Evolutionary conservation across 2,329 filamentous ascomycete species (phyloP).

Genomic region (Xylariaceae sp.): DNA sequence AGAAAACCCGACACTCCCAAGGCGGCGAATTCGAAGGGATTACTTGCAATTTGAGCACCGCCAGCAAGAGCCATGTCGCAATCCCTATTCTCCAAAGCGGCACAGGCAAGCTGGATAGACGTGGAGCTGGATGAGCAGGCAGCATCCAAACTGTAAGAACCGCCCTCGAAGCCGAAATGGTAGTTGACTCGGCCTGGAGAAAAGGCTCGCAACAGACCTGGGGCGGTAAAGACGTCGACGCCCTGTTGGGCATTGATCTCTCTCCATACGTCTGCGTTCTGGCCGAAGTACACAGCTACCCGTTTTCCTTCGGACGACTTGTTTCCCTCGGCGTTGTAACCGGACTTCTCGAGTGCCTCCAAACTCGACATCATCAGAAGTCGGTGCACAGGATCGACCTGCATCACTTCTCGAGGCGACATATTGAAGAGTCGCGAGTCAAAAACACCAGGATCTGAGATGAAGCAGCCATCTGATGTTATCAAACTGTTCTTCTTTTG

Average conservation of each 20-base stretch:
- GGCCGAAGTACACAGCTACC: conserved; percentile 34
- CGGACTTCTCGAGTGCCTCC: conserved; percentile 19
- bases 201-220: conserved; percentile 12
- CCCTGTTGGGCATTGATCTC: conserved; percentile 21
- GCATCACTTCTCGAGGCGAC: conserved; percentile 15
- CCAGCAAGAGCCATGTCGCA: conserved; percentile 16
- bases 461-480: conserved; percentile 16
- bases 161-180: conserved; percentile 28
- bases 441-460: conserved; percentile 20
- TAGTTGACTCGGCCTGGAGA: conserved; percentile 22
- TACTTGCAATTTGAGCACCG: conserved; percentile 9
- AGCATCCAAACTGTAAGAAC: conserved; percentile 22
- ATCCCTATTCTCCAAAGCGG: conserved; percentile 22
- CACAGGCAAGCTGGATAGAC: conserved; percentile 31
- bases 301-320: conserved; percentile 7
- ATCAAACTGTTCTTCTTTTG: conserved; percentile 17
- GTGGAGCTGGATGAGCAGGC: conserved; percentile 32
- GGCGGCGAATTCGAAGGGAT: conserved; percentile 11
- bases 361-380: conserved; percentile 17
- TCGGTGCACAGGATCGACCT: conserved; percentile 14
- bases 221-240: conserved; percentile 8
- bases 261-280: conserved; percentile 31
- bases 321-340: conserved; percentile 13
- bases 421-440: conserved; percentile 17
- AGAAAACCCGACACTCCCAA: conserved; percentile 16